Conservation (phyloP, 164 flowering plant species). For the Liriodendron chinense region DNA sequence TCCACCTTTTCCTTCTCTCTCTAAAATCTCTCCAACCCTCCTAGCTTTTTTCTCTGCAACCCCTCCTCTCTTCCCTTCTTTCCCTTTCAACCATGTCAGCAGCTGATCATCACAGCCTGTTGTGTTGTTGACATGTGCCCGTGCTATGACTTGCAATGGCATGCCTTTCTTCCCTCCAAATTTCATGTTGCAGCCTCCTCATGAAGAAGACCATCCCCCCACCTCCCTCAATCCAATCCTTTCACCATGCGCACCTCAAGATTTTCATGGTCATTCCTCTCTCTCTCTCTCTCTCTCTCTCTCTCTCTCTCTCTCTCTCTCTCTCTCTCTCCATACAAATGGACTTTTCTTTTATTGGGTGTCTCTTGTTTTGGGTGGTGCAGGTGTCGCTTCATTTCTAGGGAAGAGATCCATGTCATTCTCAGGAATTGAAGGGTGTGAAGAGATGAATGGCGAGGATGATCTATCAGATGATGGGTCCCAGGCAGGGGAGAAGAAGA, state of each 20-base stretch:
- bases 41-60: background rate
- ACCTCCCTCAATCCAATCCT: conserved; percentile 50
- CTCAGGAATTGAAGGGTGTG: conserved; percentile 50
- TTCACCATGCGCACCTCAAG: conserved; percentile 67
- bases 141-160: conserved; percentile 38
- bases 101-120: conserved; percentile 16
- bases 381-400: conserved; percentile 54
- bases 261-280: conserved; percentile 54
- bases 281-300: background rate
- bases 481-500: conserved; percentile 69
- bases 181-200: conserved; percentile 74
- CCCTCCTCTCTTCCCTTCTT: conserved; percentile 1
- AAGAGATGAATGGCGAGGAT: conserved; percentile 39
- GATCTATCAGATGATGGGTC: conserved; percentile 58
- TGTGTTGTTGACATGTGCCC: conserved; percentile 15
- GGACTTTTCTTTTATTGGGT: conserved; percentile 5
- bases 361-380: conserved; percentile 8
- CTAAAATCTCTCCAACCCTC: conserved; percentile 10
- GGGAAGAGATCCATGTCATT: conserved; percentile 80
- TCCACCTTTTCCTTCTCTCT: conserved; percentile 13
- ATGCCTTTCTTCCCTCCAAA: conserved; percentile 92
- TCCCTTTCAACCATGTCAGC: conserved; percentile 17
- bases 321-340: background rate
- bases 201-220: conserved; percentile 42
- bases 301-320: background rate